Percentiles rank a stretch among this genome's conserved stretches.
Evolutionary conservation across 495 filamentous ascomycete genomes (phyloP).

Genomic region (Penicillium antarcticum): DNA sequence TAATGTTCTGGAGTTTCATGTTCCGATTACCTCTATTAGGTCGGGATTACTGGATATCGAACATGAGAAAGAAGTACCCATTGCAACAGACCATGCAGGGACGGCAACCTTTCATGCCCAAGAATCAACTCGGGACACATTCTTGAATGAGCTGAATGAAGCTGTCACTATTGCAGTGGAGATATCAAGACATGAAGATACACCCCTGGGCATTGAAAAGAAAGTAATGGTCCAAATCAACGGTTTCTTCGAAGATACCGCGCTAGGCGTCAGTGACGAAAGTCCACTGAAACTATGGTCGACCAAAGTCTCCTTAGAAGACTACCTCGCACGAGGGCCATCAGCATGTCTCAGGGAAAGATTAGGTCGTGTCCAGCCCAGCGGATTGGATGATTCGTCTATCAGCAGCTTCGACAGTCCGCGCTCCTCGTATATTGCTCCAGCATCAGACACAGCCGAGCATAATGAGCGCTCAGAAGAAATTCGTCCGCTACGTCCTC

Average conservation of each 20-base stretch:
- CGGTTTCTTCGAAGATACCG: conserved; percentile 57
- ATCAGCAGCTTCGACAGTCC: conserved; percentile 34
- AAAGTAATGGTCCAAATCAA: conserved; percentile 57
- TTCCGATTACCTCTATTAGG: conserved; percentile 60
- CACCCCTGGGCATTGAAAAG: conserved; percentile 41
- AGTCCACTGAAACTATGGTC: conserved; percentile 52
- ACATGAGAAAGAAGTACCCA: conserved; percentile 52
- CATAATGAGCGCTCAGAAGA: conserved; percentile 1
- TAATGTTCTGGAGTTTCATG: conserved; percentile 39
- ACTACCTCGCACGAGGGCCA: conserved; percentile 38
- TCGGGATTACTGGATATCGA: conserved; percentile 54
- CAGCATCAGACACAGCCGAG: conserved; percentile 4
- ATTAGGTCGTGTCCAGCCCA: conserved; percentile 22
- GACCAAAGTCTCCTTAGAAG: conserved; percentile 44
- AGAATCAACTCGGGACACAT: conserved; percentile 47
- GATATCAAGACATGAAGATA: conserved; percentile 34
- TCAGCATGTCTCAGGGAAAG: conserved; percentile 29
- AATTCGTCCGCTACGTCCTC: conserved; percentile 14
- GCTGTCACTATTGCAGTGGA: conserved; percentile 44
- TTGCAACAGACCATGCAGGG: conserved; percentile 56
- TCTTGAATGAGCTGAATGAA: conserved; percentile 45
- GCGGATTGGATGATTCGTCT: conserved; percentile 29
- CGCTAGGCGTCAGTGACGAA: conserved; percentile 38
- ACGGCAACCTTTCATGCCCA: conserved; percentile 55
- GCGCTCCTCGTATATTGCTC: conserved; percentile 19